These are phyloP conservation scores for Caryopteris hybrid DNA, from an alignment of 305 asterid species.

Conservation along the genomic window DNA sequence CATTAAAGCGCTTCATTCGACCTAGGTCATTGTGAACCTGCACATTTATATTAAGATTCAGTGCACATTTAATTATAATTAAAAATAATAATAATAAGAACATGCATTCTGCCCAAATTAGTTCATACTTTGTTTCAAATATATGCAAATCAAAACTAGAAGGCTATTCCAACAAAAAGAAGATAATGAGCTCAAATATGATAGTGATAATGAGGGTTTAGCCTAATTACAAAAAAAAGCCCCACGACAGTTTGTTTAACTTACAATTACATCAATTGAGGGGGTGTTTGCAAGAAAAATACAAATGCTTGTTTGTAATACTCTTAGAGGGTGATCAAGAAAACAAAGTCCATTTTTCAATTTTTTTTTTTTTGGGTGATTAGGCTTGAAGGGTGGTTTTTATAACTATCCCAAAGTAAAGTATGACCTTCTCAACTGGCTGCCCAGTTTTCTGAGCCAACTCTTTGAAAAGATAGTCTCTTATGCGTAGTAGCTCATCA, in stretches of 20 bases:
- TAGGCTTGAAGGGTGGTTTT: not conserved
- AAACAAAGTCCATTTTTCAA: no score
- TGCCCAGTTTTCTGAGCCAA: slow-evolving; percentile 90
- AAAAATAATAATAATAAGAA: not conserved
- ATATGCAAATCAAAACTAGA: slow-evolving; percentile 1
- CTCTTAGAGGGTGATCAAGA: no score
- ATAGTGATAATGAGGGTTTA: no score
- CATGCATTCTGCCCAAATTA: not conserved
- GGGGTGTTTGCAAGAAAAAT: no score
- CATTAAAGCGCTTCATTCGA: slow-evolving; percentile 59
- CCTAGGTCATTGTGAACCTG: slow-evolving; percentile 77
- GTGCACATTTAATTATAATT: not conserved
- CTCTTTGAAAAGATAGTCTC: slow-evolving; percentile 93
- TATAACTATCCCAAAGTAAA: not conserved
- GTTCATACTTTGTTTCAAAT: not conserved
- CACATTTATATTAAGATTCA: slow-evolving; percentile 15
- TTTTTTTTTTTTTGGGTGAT: no score
- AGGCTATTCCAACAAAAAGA: not conserved
- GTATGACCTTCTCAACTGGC: slow-evolving; percentile 71
- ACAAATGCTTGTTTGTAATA: no score
- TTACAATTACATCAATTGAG: no score
- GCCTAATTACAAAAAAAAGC: no score
- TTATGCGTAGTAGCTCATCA: slow-evolving; percentile 76
- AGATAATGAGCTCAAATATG: not conserved
- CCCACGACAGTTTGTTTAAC: no score